Conservation (phyloP, 2,329 filamentous ascomycete species). For the Stromatinia cepivora region DNA sequence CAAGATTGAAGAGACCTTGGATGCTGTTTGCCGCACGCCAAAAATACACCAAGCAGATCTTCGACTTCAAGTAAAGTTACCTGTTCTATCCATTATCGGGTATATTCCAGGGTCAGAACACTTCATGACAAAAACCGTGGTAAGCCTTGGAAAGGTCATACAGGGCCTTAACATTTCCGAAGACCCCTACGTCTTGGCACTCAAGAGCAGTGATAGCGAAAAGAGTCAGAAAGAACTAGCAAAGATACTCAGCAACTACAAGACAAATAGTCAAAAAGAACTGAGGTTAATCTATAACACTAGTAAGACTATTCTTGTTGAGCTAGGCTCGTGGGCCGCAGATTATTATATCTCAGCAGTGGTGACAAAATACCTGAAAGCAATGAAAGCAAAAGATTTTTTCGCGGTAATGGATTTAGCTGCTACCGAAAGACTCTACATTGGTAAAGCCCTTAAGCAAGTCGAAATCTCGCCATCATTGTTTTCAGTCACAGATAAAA, state of each 20-base stretch:
- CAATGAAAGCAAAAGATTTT: slow-evolving; percentile 43
- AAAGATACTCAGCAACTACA: slow-evolving; percentile 45
- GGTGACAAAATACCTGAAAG: slow-evolving; percentile 49
- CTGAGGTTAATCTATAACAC: slow-evolving; percentile 56
- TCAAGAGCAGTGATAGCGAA: slow-evolving; percentile 48
- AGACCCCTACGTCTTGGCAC: slow-evolving; percentile 59
- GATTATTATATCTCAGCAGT: slow-evolving; percentile 60
- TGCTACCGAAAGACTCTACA: slow-evolving; percentile 54
- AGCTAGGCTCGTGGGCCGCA: slow-evolving; percentile 68
- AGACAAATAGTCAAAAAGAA: slow-evolving; percentile 56
- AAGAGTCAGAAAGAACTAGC: slow-evolving; percentile 45
- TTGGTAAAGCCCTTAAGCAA: slow-evolving; percentile 49
- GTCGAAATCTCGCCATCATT: slow-evolving; percentile 38
- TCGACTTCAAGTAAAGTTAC: slow-evolving; percentile 35
- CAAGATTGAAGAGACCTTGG: slow-evolving; percentile 53
- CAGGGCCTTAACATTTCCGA: slow-evolving; percentile 53
- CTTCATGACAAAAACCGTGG: slow-evolving; percentile 27
- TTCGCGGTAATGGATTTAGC: slow-evolving; percentile 47
- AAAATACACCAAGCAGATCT: slow-evolving; percentile 54
- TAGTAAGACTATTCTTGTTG: slow-evolving; percentile 49
- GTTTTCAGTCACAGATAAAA: slow-evolving; percentile 58
- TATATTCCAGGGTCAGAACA: slow-evolving; percentile 23
- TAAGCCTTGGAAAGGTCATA: slow-evolving; percentile 31
- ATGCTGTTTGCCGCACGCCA: slow-evolving; percentile 57
- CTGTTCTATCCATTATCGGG: slow-evolving; percentile 31